A percentile compares a stretch with the other conserved stretches of the same genome.
phyloP scores from a whole-genome alignment of 306 rosid genomes.

The Acacia crassicarpa region DNA sequence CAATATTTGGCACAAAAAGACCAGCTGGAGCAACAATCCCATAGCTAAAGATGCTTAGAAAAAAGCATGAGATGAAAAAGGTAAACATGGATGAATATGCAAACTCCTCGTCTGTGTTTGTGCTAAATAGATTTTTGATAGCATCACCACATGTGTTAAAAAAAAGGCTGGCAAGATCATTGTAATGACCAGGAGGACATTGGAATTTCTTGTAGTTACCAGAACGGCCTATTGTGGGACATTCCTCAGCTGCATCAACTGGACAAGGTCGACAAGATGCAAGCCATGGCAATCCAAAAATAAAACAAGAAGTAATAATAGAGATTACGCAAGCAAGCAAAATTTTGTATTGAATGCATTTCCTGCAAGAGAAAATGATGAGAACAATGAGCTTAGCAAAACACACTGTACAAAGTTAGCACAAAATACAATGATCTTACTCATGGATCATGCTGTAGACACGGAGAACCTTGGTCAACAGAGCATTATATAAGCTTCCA shows the following conservation, averaged over 20 bases:
- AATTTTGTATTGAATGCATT: conserved; percentile 63
- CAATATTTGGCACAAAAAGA: conserved; percentile 86
- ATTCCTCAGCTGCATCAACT: conserved; percentile 62
- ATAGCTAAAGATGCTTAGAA: conserved; percentile 75
- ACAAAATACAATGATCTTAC: conserved; percentile 48
- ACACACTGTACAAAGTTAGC: not conserved
- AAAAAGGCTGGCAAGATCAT: conserved; percentile 97
- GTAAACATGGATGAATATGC: conserved; percentile 54
- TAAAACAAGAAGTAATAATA: conserved; percentile 80
- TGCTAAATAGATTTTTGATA: conserved; percentile 84
- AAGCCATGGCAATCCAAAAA: conserved; percentile 93
- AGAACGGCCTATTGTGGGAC: conserved; percentile 96
- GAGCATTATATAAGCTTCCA: conserved; percentile 79
- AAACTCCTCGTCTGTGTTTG: conserved; percentile 68
- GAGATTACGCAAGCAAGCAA: conserved; percentile 73
- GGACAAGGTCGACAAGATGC: conserved; percentile 86
- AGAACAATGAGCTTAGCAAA: conserved; percentile 31
- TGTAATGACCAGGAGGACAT: conserved; percentile 71
- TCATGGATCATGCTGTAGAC: conserved; percentile 68
- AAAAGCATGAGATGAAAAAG: conserved; percentile 69
- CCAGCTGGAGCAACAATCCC: conserved; percentile 92
- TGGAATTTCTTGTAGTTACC: conserved; percentile 98
- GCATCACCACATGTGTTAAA: conserved; percentile 97
- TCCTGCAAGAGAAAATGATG: conserved; percentile 55
- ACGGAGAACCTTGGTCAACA: conserved; percentile 72